Evolutionary conservation across 768 basidiomycete species (phyloP).

Genomic region (Mrakia gelida): DNA sequence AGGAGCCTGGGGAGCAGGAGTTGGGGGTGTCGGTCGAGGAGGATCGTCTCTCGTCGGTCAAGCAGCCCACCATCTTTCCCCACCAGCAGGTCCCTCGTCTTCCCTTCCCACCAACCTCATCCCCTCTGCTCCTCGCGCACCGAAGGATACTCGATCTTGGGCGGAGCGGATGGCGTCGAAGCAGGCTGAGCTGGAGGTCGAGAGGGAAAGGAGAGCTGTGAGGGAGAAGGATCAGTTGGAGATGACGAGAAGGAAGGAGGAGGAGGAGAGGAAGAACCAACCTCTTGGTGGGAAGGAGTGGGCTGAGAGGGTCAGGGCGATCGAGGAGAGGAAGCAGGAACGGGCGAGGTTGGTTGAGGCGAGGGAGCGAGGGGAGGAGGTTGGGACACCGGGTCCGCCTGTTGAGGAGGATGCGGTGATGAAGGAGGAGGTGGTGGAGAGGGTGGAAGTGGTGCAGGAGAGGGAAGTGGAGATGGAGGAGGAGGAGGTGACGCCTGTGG

Average conservation of each 20-base stretch:
- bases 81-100: neutral
- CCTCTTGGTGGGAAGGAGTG: constrained; percentile 28
- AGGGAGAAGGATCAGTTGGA: constrained; percentile 17
- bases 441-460: neutral
- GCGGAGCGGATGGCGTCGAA: constrained; percentile 4
- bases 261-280: constrained; percentile 12
- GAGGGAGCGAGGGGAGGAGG: neutral
- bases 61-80: neutral
- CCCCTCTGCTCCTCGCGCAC: neutral
- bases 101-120: neutral
- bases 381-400: neutral
- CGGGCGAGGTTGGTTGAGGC: neutral
- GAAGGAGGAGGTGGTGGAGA: neutral
- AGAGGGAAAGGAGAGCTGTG: neutral
- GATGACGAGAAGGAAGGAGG: constrained; percentile 12
- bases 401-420: neutral
- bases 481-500: neutral
- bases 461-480: neutral
- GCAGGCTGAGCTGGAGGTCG: neutral
- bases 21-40: neutral
- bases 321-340: constrained; percentile 18
- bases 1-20: neutral
- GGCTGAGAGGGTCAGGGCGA: constrained; percentile 13
- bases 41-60: neutral
- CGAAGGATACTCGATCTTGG: neutral